These are phyloP conservation scores for Talaromyces sp. DNA, from an alignment of 2,329 filamentous ascomycete species.

Conservation along the genomic window DNA sequence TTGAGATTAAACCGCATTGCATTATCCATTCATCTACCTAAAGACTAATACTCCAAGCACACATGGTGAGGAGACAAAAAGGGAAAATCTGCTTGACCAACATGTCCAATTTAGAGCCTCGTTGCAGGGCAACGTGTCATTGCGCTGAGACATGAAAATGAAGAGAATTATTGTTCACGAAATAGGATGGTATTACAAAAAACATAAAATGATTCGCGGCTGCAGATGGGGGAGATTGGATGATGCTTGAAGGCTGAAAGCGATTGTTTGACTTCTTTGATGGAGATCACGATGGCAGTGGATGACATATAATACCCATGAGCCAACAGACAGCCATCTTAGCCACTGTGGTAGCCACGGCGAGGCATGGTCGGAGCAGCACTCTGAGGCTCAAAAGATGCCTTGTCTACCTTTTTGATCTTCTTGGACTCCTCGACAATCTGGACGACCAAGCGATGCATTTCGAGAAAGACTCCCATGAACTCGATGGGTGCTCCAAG, in stretches of 20 bases:
- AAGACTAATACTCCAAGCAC: background rate
- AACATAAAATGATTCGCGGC: background rate
- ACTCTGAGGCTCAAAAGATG: background rate
- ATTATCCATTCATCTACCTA: background rate
- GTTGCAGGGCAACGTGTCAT: background rate
- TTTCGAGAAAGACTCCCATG: conserved; percentile 27
- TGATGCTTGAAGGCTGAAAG: background rate
- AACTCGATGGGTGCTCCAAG: conserved; percentile 38
- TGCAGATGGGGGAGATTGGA: background rate
- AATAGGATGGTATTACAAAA: background rate
- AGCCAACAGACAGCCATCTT: background rate
- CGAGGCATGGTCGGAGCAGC: background rate
- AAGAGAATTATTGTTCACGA: background rate
- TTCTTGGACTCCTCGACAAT: conserved; percentile 5
- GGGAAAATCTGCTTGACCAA: background rate
- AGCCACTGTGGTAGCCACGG: background rate
- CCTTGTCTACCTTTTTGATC: conserved; percentile 2
- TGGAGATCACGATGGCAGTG: no score
- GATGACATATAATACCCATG: background rate
- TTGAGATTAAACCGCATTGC: background rate
- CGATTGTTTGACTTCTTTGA: background rate
- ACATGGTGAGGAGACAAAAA: background rate
- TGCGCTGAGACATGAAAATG: background rate
- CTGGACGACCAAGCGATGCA: conserved; percentile 4
- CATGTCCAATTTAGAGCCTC: background rate